Evolutionary conservation across 2,329 filamentous ascomycete species (phyloP).

Genomic region (Penicillium sp.): DNA sequence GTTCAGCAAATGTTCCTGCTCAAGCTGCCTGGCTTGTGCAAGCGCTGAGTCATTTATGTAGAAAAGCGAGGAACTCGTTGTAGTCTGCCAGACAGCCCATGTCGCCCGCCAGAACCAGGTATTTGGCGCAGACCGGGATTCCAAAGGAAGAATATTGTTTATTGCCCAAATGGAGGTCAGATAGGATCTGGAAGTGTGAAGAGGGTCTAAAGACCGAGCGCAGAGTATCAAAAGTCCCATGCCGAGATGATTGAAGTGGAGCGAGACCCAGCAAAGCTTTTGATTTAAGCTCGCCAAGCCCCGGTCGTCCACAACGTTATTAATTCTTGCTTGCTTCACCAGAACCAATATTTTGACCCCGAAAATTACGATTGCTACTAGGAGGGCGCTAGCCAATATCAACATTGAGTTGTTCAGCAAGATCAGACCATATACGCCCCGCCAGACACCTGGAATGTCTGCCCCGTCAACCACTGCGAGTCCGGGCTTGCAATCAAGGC

Average conservation of each 20-base stretch:
- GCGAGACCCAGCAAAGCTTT: too few species aligned
- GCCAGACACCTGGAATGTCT: slow-evolving; percentile 24
- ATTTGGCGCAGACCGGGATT: slow-evolving; percentile 19
- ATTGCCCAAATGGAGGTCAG: slow-evolving; percentile 32
- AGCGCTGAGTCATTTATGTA: slow-evolving; percentile 21
- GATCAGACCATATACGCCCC: slow-evolving; percentile 23
- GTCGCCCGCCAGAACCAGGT: slow-evolving; percentile 27
- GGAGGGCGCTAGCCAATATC: too few species aligned
- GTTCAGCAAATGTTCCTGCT: slow-evolving; percentile 27
- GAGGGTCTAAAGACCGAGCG: too few species aligned
- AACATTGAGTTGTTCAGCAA: too few species aligned
- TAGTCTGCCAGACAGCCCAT: slow-evolving; percentile 26
- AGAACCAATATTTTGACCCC: background rate
- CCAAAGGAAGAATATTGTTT: slow-evolving; percentile 27
- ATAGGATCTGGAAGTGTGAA: slow-evolving; percentile 33
- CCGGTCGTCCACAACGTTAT: too few species aligned
- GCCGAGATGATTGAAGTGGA: too few species aligned
- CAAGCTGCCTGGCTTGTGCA: slow-evolving; percentile 25
- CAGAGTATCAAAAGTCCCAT: too few species aligned
- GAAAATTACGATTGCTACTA: too few species aligned
- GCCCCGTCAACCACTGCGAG: slow-evolving; percentile 26
- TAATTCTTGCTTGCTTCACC: too few species aligned
- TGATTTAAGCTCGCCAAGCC: too few species aligned
- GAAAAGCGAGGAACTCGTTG: slow-evolving; percentile 25
- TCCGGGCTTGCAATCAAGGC: slow-evolving; percentile 24